phyloP scores from a whole-genome alignment of 202 grass and related monocot genomes.

The Brachypodium distachyon region DNA sequence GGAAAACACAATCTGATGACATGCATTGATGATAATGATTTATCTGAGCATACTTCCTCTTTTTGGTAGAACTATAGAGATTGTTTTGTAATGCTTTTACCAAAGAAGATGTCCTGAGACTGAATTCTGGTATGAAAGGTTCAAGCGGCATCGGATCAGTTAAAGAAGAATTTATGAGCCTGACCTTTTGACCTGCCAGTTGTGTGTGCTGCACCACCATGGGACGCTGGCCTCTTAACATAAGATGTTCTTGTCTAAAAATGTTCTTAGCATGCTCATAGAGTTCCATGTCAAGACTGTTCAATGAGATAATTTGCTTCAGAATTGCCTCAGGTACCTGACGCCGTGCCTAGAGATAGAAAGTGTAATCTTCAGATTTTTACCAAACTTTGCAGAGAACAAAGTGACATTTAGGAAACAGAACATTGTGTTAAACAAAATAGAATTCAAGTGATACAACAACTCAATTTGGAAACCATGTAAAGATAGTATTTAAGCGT shows the following conservation, averaged over 20 bases:
- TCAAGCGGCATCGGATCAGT: not conserved
- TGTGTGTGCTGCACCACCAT: conserved; percentile 10
- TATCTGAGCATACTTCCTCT: not conserved
- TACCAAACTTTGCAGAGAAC: not conserved
- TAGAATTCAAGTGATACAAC: not conserved
- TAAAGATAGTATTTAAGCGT: not conserved
- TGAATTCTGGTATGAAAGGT: not conserved
- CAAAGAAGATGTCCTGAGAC: not conserved
- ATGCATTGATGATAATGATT: not conserved
- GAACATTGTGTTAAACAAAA: not conserved
- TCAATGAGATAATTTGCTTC: conserved; percentile 67
- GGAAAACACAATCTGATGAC: not conserved
- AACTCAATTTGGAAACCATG: conserved; percentile 10
- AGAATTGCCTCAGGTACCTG: conserved; percentile 55
- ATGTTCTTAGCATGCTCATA: conserved; percentile 82
- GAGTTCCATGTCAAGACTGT: conserved; percentile 86
- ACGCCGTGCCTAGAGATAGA: conserved; percentile 52
- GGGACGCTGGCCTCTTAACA: conserved; percentile 24
- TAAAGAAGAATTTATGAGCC: not conserved
- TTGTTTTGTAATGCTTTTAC: not conserved
- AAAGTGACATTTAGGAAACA: not conserved
- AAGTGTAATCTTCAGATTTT: not conserved
- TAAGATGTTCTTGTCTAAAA: conserved; percentile 64
- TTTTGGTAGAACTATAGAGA: not conserved
- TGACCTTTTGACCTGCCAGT: conserved; percentile 38